Conservation (phyloP, 208 protist genomes). For the Leishmania arabica region DNA sequence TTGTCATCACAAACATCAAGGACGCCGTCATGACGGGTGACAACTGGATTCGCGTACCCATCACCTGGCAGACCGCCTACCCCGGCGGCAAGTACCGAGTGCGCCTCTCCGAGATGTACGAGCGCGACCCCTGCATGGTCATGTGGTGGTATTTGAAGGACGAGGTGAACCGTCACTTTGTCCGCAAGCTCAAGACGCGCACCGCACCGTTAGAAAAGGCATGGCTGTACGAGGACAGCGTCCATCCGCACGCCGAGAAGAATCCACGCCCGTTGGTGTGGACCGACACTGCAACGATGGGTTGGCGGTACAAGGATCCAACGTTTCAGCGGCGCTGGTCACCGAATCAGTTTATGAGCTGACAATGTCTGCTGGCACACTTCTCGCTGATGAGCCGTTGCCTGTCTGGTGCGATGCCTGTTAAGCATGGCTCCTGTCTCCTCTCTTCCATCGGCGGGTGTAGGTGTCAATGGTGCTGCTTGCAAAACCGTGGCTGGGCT, state of each 20-base stretch:
- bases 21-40: constrained; percentile 92
- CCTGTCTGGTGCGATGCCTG: neutral
- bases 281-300: constrained; percentile 54
- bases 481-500: neutral
- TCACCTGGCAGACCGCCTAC: constrained; percentile 93
- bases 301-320: constrained; percentile 83
- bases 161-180: constrained; percentile 91
- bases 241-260: constrained; percentile 89
- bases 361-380: neutral
- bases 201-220: constrained; percentile 91
- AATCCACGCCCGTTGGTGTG: constrained; percentile 84
- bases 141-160: constrained; percentile 93
- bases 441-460: neutral
- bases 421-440: neutral
- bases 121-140: constrained; percentile 93
- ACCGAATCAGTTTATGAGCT: constrained; percentile 87
- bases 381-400: neutral
- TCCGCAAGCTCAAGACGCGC: constrained; percentile 90
- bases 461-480: neutral
- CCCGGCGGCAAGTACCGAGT: constrained; percentile 91
- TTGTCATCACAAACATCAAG: constrained; percentile 92
- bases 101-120: constrained; percentile 91
- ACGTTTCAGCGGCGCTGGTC: constrained; percentile 83
- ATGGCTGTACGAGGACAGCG: constrained; percentile 89
- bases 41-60: constrained; percentile 87